Percentiles rank a stretch among this genome's conserved stretches.
phyloP scores from a whole-genome alignment of 2,329 filamentous ascomycete genomes.

The Pseudogymnoascus sp. region DNA sequence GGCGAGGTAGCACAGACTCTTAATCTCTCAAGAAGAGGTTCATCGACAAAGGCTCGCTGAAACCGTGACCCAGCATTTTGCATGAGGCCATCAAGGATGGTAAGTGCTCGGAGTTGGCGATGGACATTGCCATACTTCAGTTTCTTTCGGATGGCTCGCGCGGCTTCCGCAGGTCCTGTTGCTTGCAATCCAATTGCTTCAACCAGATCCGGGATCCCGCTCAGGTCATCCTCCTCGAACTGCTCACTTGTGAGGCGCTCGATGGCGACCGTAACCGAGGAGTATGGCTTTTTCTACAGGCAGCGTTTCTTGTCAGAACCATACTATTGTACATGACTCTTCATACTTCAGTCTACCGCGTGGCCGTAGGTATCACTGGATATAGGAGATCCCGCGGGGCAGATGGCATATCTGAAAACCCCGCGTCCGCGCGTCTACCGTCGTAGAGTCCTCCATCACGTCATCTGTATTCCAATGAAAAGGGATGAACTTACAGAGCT shows the following conservation, averaged over 20 bases:
- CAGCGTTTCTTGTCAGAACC: background rate
- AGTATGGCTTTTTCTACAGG: slow-evolving; percentile 73
- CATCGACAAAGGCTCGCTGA: slow-evolving; percentile 81
- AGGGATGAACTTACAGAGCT: background rate
- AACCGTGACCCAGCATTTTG: slow-evolving; percentile 89
- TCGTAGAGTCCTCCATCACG: background rate
- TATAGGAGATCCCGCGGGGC: background rate
- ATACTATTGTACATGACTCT: too few species aligned
- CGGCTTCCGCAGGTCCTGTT: slow-evolving; percentile 81
- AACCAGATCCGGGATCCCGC: slow-evolving; percentile 87
- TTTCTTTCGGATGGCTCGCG: slow-evolving; percentile 91
- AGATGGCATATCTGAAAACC: background rate
- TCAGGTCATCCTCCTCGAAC: slow-evolving; percentile 84
- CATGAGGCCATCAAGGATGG: slow-evolving; percentile 85
- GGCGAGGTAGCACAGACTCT: slow-evolving; percentile 81
- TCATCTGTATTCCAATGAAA: background rate
- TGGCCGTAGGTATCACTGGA: background rate
- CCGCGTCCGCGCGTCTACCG: background rate
- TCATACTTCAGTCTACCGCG: background rate
- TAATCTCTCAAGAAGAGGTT: slow-evolving; percentile 83
- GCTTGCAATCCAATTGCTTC: slow-evolving; percentile 88
- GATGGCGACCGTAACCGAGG: slow-evolving; percentile 86
- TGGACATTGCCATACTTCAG: slow-evolving; percentile 97
- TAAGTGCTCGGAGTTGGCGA: slow-evolving; percentile 80
- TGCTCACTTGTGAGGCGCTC: slow-evolving; percentile 85